These are phyloP conservation scores for Gelatoporia subvermispora DNA, from an alignment of 768 basidiomycete genomes.

Conservation along the genomic window DNA sequence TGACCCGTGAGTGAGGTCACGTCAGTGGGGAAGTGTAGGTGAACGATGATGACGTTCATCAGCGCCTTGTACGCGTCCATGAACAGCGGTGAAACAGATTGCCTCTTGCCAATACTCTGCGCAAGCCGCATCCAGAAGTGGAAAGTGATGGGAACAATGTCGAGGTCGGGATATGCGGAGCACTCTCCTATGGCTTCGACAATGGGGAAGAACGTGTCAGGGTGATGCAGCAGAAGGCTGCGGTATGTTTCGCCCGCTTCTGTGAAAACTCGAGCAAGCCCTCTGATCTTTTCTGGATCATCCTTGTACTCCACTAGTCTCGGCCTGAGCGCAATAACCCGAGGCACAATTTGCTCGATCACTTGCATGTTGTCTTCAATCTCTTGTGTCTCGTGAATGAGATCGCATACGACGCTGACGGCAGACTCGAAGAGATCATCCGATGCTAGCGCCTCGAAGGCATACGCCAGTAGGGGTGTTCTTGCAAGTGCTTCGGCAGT, in stretches of 20 bases:
- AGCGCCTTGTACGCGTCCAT: constrained; percentile 79
- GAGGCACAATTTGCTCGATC: constrained; percentile 84
- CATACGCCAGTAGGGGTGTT: constrained; percentile 74
- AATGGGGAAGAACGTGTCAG: constrained; percentile 89
- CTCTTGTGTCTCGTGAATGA: constrained; percentile 98
- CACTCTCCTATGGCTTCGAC: constrained; percentile 93
- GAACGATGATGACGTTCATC: constrained; percentile 80
- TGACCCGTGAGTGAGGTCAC: constrained; percentile 59
- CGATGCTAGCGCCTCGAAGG: constrained; percentile 79
- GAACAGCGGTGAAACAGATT: constrained; percentile 70
- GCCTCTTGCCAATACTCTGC: constrained; percentile 77
- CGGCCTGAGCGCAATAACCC: constrained; percentile 70
- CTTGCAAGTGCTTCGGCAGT: constrained; percentile 55
- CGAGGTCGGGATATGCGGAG: constrained; percentile 88
- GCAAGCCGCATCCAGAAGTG: constrained; percentile 98
- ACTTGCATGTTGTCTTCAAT: constrained; percentile 88
- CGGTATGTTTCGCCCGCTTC: constrained; percentile 98
- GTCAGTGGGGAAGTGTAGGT: constrained; percentile 89
- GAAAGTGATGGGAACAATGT: constrained; percentile 96
- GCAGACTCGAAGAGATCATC: constrained; percentile 91
- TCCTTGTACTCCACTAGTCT: constrained; percentile 56
- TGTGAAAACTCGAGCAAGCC: constrained; percentile 87
- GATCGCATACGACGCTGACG: constrained; percentile 86
- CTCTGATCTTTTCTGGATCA: constrained; percentile 85
- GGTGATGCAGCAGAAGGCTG: constrained; percentile 79